Conservation (phyloP, 1,284 basidiomycete species). For the Ustanciosporium gigantosporum region DNA sequence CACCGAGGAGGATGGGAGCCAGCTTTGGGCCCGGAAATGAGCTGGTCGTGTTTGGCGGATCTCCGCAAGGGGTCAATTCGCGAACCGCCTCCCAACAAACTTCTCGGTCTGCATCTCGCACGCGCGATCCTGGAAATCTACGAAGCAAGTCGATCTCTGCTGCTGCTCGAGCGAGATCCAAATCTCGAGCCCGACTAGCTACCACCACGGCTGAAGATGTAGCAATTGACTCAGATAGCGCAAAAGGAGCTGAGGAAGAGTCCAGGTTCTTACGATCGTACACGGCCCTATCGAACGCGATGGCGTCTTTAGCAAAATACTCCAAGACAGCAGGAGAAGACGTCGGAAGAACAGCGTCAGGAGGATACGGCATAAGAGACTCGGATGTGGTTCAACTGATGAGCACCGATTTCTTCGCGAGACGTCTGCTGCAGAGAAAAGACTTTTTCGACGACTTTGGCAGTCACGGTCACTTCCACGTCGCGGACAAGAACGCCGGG, state of each 20-base stretch:
- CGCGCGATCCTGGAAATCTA: slow-evolving; percentile 8
- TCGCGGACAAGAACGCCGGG: not conserved
- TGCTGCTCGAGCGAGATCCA: slow-evolving; percentile 5
- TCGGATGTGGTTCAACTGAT: slow-evolving; percentile 51
- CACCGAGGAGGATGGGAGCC: slow-evolving; percentile 27
- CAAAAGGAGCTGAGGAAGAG: slow-evolving; percentile 19
- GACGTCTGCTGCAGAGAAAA: slow-evolving; percentile 21
- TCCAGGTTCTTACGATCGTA: slow-evolving; percentile 48
- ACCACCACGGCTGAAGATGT: not conserved
- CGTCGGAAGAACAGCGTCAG: slow-evolving; percentile 2
- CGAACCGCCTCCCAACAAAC: slow-evolving; percentile 10
- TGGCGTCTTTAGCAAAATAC: slow-evolving; percentile 38
- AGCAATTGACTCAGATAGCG: slow-evolving; percentile 1
- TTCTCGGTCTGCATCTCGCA: slow-evolving; percentile 6
- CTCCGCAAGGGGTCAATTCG: slow-evolving; percentile 17
- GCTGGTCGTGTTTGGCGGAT: slow-evolving; percentile 34
- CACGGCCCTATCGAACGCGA: slow-evolving; percentile 43
- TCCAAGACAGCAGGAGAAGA: slow-evolving; percentile 23
- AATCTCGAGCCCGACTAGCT: slow-evolving; percentile 1
- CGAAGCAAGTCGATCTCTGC: slow-evolving; percentile 13
- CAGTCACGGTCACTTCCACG: not conserved
- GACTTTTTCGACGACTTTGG: slow-evolving; percentile 35
- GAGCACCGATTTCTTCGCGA: slow-evolving; percentile 45
- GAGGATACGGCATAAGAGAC: slow-evolving; percentile 39
- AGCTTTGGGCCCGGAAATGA: slow-evolving; percentile 40